Evolutionary conservation across 164 flowering plant genomes (phyloP).

Genomic region (Tetracentron sinense): DNA sequence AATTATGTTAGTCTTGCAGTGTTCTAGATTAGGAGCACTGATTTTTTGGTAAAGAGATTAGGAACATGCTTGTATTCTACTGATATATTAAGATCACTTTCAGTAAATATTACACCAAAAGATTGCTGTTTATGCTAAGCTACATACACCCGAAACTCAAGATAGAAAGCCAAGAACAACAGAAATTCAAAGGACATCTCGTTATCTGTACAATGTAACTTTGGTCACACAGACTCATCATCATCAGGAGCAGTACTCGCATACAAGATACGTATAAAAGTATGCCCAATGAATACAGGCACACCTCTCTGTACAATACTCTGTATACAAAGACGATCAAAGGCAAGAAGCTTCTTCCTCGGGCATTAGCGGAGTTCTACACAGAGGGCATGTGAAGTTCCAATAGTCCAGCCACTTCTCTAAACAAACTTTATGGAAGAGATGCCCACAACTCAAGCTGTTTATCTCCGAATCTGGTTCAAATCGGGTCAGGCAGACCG

Average conservation of each 20-base stretch:
- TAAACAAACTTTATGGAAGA: conserved; percentile 61
- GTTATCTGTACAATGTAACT: neutral
- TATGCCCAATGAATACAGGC: no score
- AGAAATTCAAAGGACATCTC: neutral
- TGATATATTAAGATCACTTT: no score
- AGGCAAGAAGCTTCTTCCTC: conserved; percentile 20
- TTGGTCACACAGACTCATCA: neutral
- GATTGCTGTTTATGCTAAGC: no score
- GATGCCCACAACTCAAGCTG: conserved; percentile 60
- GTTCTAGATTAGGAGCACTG: no score
- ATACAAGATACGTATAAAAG: neutral
- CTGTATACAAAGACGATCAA: no score
- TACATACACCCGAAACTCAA: no score
- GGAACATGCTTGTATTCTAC: no score
- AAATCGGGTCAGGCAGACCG: conserved; percentile 57
- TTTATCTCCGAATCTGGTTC: conserved; percentile 56
- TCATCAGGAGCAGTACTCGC: neutral
- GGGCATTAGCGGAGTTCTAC: conserved; percentile 54
- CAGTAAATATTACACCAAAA: no score
- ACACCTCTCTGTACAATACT: no score
- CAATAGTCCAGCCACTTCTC: conserved; percentile 75
- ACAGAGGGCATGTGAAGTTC: conserved; percentile 71
- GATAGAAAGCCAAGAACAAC: neutral
- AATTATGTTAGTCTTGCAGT: no score
- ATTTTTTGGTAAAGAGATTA: no score